Conservation (phyloP, 139 green algal genomes). For the Chlorella sp. region DNA sequence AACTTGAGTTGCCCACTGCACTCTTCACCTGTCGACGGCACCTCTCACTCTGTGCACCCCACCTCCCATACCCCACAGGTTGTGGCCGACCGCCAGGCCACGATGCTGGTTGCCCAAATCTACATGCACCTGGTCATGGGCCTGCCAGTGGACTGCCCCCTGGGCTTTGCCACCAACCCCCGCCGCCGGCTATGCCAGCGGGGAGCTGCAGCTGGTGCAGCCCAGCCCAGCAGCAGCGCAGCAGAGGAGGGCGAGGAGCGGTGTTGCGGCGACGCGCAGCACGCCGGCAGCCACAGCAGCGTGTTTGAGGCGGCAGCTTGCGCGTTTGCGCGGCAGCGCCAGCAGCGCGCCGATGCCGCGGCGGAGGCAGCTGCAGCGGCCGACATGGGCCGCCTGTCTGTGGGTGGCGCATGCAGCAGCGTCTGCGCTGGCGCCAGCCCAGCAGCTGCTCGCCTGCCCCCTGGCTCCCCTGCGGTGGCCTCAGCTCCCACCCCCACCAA, state of each 20-base stretch:
- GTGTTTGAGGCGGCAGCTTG: slow-evolving; percentile 16
- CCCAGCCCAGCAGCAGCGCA: not conserved
- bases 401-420: not conserved
- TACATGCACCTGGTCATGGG: slow-evolving; percentile 36
- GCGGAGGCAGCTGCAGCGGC: not conserved
- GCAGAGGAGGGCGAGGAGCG: not conserved
- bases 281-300: not conserved
- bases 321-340: not conserved
- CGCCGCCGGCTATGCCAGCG: slow-evolving; percentile 13
- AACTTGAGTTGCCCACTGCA: too few species aligned
- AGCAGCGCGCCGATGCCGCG: not conserved
- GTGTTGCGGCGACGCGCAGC: not conserved
- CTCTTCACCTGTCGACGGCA: too few species aligned
- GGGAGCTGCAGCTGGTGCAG: not conserved
- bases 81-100: not conserved
- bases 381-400: slow-evolving; percentile 2
- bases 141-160: not conserved
- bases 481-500: slow-evolving; percentile 20
- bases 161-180: not conserved
- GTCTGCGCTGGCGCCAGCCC: not conserved
- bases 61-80: not conserved
- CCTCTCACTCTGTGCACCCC: too few species aligned
- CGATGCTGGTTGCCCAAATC: slow-evolving; percentile 36
- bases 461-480: not conserved
- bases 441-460: not conserved